phyloP scores from a whole-genome alignment of 164 flowering plant species.

The Tinospora cordifolia region DNA sequence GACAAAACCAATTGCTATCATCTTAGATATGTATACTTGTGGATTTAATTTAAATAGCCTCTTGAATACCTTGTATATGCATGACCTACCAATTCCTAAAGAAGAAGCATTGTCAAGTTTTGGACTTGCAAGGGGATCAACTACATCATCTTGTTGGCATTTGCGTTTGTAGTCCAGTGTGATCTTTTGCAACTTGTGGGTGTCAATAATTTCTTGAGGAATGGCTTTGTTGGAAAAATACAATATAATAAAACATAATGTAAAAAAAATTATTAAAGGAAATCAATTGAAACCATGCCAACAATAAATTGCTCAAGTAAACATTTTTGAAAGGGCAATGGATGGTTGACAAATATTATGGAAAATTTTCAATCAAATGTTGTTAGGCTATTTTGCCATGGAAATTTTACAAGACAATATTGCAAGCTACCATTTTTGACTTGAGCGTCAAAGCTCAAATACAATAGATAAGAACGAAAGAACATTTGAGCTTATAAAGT shows the following conservation, averaged over 20 bases:
- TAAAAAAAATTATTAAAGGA: no score
- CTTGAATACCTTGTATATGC: constrained; percentile 35
- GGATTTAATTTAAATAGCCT: constrained; percentile 28
- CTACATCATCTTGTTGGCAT: constrained; percentile 79
- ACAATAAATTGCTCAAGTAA: neutral
- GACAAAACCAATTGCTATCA: constrained; percentile 50
- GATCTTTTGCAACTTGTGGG: constrained; percentile 71
- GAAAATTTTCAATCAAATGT: neutral
- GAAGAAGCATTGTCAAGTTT: no score
- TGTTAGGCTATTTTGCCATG: no score
- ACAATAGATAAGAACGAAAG: no score
- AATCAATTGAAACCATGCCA: neutral
- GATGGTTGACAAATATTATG: neutral
- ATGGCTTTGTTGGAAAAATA: constrained; percentile 50
- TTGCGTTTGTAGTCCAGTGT: constrained; percentile 82
- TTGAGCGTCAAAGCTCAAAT: no score
- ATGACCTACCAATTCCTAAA: no score
- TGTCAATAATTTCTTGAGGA: constrained; percentile 80
- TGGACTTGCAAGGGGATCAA: constrained; percentile 73
- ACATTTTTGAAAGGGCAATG: neutral
- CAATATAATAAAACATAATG: no score
- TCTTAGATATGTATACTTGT: constrained; percentile 37
- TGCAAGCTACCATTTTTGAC: no score
- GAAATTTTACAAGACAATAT: no score
- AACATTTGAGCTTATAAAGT: no score